Evolutionary conservation across 2,329 filamentous ascomycete species (phyloP).

Genomic region (Hymenoscyphus fraxineus): DNA sequence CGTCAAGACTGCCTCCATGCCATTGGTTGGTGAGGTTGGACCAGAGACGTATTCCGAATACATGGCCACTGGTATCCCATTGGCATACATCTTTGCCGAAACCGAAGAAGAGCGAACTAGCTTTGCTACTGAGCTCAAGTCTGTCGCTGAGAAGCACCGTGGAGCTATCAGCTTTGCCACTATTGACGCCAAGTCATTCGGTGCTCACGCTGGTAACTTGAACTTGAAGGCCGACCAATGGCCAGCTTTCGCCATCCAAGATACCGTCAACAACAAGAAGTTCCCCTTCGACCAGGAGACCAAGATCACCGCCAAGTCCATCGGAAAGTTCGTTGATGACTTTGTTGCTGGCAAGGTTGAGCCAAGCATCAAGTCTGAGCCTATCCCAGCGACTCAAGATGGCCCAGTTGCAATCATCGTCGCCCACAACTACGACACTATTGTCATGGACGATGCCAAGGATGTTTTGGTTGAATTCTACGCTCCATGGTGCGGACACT

Average conservation of each 20-base stretch:
- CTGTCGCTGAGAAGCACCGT: slow-evolving; percentile 86
- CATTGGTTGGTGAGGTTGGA: slow-evolving; percentile 90
- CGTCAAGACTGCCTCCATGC: slow-evolving; percentile 79
- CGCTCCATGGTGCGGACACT: slow-evolving; percentile 98
- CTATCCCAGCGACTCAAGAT: slow-evolving; percentile 89
- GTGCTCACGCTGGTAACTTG: slow-evolving; percentile 91
- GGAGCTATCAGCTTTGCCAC: slow-evolving; percentile 96
- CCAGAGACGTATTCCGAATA: slow-evolving; percentile 95
- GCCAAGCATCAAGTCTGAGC: slow-evolving; percentile 97
- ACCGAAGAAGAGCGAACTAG: slow-evolving; percentile 81
- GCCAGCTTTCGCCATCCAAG: slow-evolving; percentile 97
- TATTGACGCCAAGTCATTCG: slow-evolving; percentile 91
- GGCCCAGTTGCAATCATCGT: slow-evolving; percentile 84
- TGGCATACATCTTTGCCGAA: slow-evolving; percentile 97
- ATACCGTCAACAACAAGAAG: slow-evolving; percentile 92
- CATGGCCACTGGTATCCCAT: slow-evolving; percentile 86
- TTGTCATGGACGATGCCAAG: slow-evolving; percentile 91
- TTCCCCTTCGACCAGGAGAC: slow-evolving; percentile 86
- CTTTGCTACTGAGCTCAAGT: slow-evolving; percentile 73
- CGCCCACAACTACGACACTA: slow-evolving; percentile 86
- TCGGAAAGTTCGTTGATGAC: slow-evolving; percentile 80
- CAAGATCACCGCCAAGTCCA: slow-evolving; percentile 64
- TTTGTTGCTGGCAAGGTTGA: slow-evolving; percentile 84
- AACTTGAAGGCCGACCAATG: slow-evolving; percentile 95
- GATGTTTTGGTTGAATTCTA: slow-evolving; percentile 98